phyloP scores from a whole-genome alignment of 73 alveolate species.

The Paraurostyla sp. region DNA sequence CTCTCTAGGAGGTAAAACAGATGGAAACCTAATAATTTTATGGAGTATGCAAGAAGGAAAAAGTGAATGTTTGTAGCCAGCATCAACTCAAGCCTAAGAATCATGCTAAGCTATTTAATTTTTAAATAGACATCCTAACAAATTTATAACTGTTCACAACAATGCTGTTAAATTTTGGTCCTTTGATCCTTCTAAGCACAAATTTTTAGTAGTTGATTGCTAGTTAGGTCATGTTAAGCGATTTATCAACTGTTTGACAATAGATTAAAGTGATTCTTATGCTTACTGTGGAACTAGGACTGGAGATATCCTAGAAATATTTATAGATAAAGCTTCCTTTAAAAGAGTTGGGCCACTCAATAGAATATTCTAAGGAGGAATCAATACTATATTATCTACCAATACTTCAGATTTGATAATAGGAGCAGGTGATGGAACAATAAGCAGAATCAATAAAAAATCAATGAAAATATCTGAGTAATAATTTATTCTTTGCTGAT shows the following conservation, averaged over 20 bases:
- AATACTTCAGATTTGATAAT: slow-evolving; percentile 76
- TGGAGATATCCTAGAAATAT: slow-evolving; percentile 84
- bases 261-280: slow-evolving; percentile 77
- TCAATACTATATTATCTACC: slow-evolving; percentile 66
- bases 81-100: slow-evolving; percentile 63
- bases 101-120: slow-evolving; percentile 66
- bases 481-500: neutral
- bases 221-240: slow-evolving; percentile 91
- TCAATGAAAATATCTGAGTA: slow-evolving; percentile 73
- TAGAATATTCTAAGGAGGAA: slow-evolving; percentile 78
- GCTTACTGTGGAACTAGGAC: slow-evolving; percentile 87
- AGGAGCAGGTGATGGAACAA: slow-evolving; percentile 87
- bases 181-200: slow-evolving; percentile 55
- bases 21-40: slow-evolving; percentile 61
- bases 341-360: slow-evolving; percentile 84
- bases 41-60: slow-evolving; percentile 81
- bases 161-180: slow-evolving; percentile 70
- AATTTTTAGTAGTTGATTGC: slow-evolving; percentile 72
- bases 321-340: slow-evolving; percentile 75
- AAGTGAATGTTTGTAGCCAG: slow-evolving; percentile 61
- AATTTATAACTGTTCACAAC: slow-evolving; percentile 72
- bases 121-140: slow-evolving; percentile 62
- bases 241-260: slow-evolving; percentile 55
- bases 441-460: slow-evolving; percentile 76
- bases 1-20: slow-evolving; percentile 80